Evolutionary conservation across 23 red algal genomes (phyloP).

Genomic region (Gracilariopsis chorda): DNA sequence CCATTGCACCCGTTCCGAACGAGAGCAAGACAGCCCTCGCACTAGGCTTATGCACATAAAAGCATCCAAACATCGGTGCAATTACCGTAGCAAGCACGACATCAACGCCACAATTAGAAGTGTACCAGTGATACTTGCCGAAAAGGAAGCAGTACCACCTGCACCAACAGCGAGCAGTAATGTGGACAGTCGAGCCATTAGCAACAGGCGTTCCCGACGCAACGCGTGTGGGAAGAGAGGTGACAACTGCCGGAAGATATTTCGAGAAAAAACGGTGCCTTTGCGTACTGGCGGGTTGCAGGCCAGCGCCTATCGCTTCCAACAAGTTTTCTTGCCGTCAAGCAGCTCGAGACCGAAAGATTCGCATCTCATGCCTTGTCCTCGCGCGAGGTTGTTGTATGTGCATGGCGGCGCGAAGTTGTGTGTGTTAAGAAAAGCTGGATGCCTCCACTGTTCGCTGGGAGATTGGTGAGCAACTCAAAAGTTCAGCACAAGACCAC

Average conservation of each 20-base stretch:
- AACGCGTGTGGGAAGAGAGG: not conserved
- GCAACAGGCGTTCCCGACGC: not conserved
- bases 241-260: not conserved
- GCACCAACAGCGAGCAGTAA: not conserved
- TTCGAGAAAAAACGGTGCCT: conserved; percentile 15
- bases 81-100: conserved; percentile 14
- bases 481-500: too few relatives aligned
- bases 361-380: too few relatives aligned
- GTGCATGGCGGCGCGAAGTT: too few relatives aligned
- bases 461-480: too few relatives aligned
- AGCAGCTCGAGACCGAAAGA: too few relatives aligned
- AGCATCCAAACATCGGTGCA: not conserved
- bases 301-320: too few relatives aligned
- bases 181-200: not conserved
- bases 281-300: too few relatives aligned
- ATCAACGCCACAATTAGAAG: conserved; percentile 27
- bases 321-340: too few relatives aligned
- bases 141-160: not conserved
- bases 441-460: too few relatives aligned
- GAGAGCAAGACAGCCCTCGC: not conserved
- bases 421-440: too few relatives aligned
- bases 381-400: too few relatives aligned
- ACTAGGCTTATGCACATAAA: not conserved
- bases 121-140: not conserved
- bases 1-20: not conserved